phyloP scores from a whole-genome alignment of 2,329 filamentous ascomycete species.

The Fusarium chlamydosporum region DNA sequence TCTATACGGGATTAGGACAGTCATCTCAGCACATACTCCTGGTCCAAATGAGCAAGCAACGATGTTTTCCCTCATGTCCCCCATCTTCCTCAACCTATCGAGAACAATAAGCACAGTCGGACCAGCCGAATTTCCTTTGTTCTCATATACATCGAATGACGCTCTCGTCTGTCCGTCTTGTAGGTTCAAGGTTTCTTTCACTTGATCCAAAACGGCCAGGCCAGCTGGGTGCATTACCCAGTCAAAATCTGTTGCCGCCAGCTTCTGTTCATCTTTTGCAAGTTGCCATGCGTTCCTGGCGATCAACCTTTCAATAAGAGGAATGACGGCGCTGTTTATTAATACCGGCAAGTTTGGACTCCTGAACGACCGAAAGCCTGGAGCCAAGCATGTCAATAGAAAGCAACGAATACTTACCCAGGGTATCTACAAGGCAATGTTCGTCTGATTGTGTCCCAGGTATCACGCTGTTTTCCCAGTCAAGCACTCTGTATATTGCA shows the following conservation, averaged over 20 bases:
- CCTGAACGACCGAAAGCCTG: conserved; percentile 16
- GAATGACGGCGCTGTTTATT: conserved; percentile 12
- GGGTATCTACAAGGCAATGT: conserved; percentile 7
- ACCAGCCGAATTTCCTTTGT: conserved; percentile 14
- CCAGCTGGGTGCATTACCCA: conserved; percentile 11
- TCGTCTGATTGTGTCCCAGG: conserved; percentile 7
- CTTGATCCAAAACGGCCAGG: conserved; percentile 14
- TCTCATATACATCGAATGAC: conserved; percentile 18
- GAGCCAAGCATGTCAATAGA: conserved; percentile 9
- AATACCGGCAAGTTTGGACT: conserved; percentile 13
- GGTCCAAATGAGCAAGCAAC: conserved; percentile 17
- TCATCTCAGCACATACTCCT: conserved; percentile 11
- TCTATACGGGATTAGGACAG: conserved; percentile 9
- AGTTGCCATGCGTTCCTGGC: conserved; percentile 13
- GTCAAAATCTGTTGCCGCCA: conserved; percentile 9
- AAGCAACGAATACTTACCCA: conserved; percentile 1
- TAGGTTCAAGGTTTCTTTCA: conserved; percentile 15
- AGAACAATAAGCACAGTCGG: conserved; percentile 11
- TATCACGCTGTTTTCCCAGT: conserved; percentile 18
- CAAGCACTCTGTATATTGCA: conserved; percentile 10
- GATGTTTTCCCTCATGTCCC: conserved; percentile 13
- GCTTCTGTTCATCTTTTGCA: conserved; percentile 8
- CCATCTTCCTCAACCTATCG: conserved; percentile 13
- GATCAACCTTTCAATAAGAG: conserved; percentile 6
- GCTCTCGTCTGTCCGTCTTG: conserved; percentile 15